Base-by-base conservation (phyloP, 495 filamentous ascomycete genomes). In the Aspergillus saccharolyticus region DNA sequence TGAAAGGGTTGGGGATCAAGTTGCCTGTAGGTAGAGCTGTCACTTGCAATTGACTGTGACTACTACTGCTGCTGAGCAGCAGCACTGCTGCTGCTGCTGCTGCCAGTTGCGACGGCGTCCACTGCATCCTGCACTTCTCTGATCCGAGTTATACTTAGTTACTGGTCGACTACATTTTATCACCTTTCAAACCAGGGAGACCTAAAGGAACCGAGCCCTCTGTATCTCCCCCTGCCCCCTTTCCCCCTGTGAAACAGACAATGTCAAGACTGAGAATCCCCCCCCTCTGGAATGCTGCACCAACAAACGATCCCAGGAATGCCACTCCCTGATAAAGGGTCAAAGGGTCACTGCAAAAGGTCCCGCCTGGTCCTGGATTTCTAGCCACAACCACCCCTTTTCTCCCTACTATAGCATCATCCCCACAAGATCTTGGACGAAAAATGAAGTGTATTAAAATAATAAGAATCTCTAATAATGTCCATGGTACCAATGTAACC, bases 381-480 rank as follows among this genome's bases (percentile, higher is more conserved):
- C 28, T 24, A 49, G 30, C 51, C 28, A 20, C 17, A 53, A 48
- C 18, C 16, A 48, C 6, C 21, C 54, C 54, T 45, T 56, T 28
- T 56, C 33, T 19, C 54, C 44, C 44, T 56, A 39, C 2, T 2
- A 5, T 39, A 9, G 33, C 33, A 39, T 10, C 33, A 8, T 8
- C 5, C 14, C 25, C 25, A 3, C 4, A 28, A 28, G 3, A 28
- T 9, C 25, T 9, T 24, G 6, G 10, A 47, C 46, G 42, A 53
- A 55, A 45, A 47, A 17, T 9, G 44, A 52, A 47, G 57, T 45
- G 22, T 49, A 62, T 61, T 61, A 62, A 58, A 57, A 44, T 44
- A 57, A 62, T 57, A 51, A 56, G 46, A 9, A 52, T 46, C 21
- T 62, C 59, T 62, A 62, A 62, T 47, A 62, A 62, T 62, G 45